These are phyloP conservation scores for Handroanthus guayacan DNA, from an alignment of 257 asterid species.

Conservation along the genomic window DNA sequence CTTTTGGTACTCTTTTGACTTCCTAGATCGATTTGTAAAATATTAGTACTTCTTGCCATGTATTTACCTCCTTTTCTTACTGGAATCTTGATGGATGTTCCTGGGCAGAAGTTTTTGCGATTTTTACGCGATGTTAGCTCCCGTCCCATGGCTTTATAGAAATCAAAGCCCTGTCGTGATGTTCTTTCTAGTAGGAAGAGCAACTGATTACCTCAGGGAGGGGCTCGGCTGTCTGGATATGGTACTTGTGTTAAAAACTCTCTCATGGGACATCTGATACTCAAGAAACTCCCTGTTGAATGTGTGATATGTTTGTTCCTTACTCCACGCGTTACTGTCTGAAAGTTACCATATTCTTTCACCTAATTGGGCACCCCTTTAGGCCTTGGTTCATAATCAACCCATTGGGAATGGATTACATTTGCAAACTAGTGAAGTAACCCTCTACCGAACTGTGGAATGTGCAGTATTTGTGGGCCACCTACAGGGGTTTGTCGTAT, in stretches of 20 bases:
- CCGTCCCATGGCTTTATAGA: background rate
- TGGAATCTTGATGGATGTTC: conserved; percentile 31
- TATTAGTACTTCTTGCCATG: conserved; percentile 36
- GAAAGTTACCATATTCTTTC: background rate
- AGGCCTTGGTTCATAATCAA: background rate
- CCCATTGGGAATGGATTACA: background rate
- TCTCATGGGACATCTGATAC: background rate
- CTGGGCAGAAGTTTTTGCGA: background rate
- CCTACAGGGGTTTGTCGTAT: background rate
- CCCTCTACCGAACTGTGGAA: background rate
- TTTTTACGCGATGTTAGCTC: background rate
- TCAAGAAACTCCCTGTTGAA: background rate
- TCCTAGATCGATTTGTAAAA: conserved; percentile 43
- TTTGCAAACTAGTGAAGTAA: background rate
- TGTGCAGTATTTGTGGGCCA: background rate
- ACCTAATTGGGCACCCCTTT: background rate
- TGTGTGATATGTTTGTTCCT: background rate
- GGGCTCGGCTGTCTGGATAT: background rate
- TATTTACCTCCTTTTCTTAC: conserved; percentile 28
- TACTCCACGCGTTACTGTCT: background rate
- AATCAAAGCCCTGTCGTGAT: background rate
- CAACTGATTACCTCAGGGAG: background rate
- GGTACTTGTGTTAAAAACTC: background rate
- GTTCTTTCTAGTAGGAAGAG: background rate
- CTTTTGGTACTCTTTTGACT: conserved; percentile 20